phyloP scores from a whole-genome alignment of 441 rosid genomes.

The Bocquillonia castaneifolia region DNA sequence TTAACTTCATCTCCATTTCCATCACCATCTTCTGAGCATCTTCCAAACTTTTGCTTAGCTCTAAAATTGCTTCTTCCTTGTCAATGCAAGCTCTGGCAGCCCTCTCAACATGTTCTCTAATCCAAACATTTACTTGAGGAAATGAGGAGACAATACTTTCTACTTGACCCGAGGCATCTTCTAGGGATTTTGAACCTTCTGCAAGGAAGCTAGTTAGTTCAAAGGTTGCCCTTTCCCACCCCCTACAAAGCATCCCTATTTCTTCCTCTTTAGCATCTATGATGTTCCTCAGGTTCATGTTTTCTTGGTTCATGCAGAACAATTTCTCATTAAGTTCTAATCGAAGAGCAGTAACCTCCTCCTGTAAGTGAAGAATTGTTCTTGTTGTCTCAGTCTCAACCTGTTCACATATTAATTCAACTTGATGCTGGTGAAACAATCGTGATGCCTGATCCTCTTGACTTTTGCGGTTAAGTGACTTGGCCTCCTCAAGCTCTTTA shows the following conservation, averaged over 20 bases:
- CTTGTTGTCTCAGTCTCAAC: conserved; percentile 80
- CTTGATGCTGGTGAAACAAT: conserved; percentile 55
- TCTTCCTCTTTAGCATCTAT: conserved; percentile 65
- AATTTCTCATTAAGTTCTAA: conserved; percentile 55
- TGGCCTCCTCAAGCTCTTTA: conserved; percentile 62
- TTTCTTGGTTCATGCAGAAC: conserved; percentile 52
- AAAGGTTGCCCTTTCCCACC: conserved; percentile 87
- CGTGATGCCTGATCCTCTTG: conserved; percentile 52
- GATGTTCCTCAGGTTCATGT: conserved; percentile 42
- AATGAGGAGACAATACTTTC: conserved; percentile 61
- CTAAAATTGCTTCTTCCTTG: conserved; percentile 74
- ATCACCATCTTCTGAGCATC: conserved; percentile 67
- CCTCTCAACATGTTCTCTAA: conserved; percentile 69
- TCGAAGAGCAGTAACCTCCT: conserved; percentile 66
- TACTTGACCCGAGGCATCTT: conserved; percentile 71
- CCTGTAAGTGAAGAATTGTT: conserved; percentile 82
- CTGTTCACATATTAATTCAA: conserved; percentile 66
- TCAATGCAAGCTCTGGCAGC: conserved; percentile 73
- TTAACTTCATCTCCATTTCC: conserved; percentile 77
- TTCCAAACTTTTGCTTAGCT: conserved; percentile 79
- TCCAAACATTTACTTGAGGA: conserved; percentile 59
- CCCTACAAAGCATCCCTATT: conserved; percentile 39
- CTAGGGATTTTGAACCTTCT: conserved; percentile 84
- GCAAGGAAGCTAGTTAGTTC: conserved; percentile 80
- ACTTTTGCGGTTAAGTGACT: conserved; percentile 49